Evolutionary conservation across 768 basidiomycete species (phyloP), one percentile per base, ranked within the genome.

Genomic region (Terana coerulea): DNA sequence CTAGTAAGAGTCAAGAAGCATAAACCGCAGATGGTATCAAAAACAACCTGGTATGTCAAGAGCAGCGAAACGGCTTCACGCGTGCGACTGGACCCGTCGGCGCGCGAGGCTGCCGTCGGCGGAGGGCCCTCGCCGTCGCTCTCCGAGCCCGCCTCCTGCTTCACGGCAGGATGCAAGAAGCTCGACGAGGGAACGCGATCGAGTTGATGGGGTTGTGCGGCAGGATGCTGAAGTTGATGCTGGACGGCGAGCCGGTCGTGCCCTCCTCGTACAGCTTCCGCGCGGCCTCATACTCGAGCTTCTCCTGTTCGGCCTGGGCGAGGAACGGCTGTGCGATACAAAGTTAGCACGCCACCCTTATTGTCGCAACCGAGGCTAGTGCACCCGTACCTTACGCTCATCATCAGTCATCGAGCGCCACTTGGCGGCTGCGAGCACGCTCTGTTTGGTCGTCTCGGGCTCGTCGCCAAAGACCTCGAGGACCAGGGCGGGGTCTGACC

Each of bases 371-470:
- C 22, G 60, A 53, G 51, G 31, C 29, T 39, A 44, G 22, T 36
- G 34, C 10, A 36, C 5, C 64, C 76, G 41, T 65, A 94, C 93
- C 81, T 90, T 91, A 64, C 93, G 84, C 71, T 98, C 92, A 40
- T 86, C 91, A 69, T 94, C 91, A 26, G 87, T 86, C 87, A 98
- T 89, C 35, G 83, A 85, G 55, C 93, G 79, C 94, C 94, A 98
- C 69, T 88, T 87, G 50, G 87, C 88, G 43, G 94, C 94, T 52
- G 94, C 94, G 41, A 95, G 73, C 3, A 94, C 90, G 69, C 91
- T 93, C 74, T 97, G 94, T 69, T 89, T 91, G 48, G 94, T 95
- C 8, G 94, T 94, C 71, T 95, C 94, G 30, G 84, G 86, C 70
- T 94, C 92, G 47, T 89, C 86, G 9, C 87, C 90, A 70, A 95